phyloP scores from a whole-genome alignment of 2,329 filamentous ascomycete genomes.

The Xylaria arbuscula region DNA sequence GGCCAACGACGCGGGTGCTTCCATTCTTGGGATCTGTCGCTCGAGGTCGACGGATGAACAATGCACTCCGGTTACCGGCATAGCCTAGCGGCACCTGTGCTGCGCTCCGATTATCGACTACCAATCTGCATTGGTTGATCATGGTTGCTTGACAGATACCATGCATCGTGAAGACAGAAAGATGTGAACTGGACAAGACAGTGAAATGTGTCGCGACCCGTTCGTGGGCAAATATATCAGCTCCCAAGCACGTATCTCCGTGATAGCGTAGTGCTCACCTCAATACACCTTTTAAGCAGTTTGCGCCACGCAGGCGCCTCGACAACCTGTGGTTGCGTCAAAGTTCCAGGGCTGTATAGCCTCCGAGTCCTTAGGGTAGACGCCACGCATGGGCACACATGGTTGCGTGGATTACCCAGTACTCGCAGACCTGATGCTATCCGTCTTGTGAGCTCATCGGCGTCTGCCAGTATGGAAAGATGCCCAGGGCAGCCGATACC shows the following conservation, averaged over 20 bases:
- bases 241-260: background rate
- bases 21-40: constrained; percentile 33
- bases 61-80: constrained; percentile 35
- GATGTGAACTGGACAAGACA: background rate
- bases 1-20: constrained; percentile 25
- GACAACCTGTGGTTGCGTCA: constrained; percentile 40
- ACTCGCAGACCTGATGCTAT: constrained; percentile 34
- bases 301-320: constrained; percentile 44
- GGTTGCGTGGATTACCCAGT: constrained; percentile 34
- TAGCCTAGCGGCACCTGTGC: constrained; percentile 24
- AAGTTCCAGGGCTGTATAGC: constrained; percentile 32
- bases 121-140: constrained; percentile 1
- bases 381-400: constrained; percentile 40
- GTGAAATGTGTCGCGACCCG: background rate
- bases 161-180: background rate
- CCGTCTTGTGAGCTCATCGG: constrained; percentile 20
- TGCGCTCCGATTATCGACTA: constrained; percentile 13
- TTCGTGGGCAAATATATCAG: background rate
- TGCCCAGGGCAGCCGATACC: constrained; percentile 14
- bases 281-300: constrained; percentile 41
- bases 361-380: constrained; percentile 38
- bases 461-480: constrained; percentile 12
- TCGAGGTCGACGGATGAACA: constrained; percentile 31
- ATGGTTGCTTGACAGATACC: background rate
- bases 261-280: constrained; percentile 25